These are phyloP conservation scores for Trichoderma citrinoviride DNA, from an alignment of 2,329 filamentous ascomycete genomes.

Conservation along the genomic window DNA sequence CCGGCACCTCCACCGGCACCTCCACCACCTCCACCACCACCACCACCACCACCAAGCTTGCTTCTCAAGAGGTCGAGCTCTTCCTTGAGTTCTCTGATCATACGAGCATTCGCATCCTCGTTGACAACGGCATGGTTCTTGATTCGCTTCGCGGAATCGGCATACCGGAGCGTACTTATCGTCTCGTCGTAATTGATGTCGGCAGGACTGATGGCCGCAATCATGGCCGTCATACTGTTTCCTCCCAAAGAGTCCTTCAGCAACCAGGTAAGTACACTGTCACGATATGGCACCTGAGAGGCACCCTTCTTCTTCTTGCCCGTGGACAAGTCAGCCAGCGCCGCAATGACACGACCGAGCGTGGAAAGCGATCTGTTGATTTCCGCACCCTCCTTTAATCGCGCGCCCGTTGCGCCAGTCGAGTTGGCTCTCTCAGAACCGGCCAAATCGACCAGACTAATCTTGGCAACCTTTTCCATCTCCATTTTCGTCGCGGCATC, in stretches of 20 bases:
- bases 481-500: constrained; percentile 95
- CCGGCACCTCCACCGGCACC: constrained; percentile 48
- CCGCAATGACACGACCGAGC: constrained; percentile 93
- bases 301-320: constrained; percentile 76
- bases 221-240: constrained; percentile 99
- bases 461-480: constrained; percentile 96
- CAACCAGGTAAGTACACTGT: constrained; percentile 94
- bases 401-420: constrained; percentile 90
- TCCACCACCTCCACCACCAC: constrained; percentile 46
- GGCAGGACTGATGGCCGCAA: constrained; percentile 94
- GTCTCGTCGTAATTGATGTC: constrained; percentile 99
- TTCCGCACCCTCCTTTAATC: constrained; percentile 95
- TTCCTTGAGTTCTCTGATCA: constrained; percentile 98
- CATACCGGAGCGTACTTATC: constrained; percentile 89
- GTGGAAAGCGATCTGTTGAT: constrained; percentile 98
- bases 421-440: constrained; percentile 97
- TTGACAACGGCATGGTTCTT: constrained; percentile 99
- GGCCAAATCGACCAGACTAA: constrained; percentile 94
- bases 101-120: constrained; percentile 96
- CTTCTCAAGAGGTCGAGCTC: constrained; percentile 81
- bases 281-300: constrained; percentile 87
- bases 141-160: constrained; percentile 96
- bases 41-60: constrained; percentile 68
- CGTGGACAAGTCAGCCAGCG: constrained; percentile 84
- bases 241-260: constrained; percentile 95